A percentile compares a stretch with the other conserved stretches of the same genome.
Evolutionary conservation across 495 filamentous ascomycete species (phyloP).

Genomic region (Aspergillus baeticus): DNA sequence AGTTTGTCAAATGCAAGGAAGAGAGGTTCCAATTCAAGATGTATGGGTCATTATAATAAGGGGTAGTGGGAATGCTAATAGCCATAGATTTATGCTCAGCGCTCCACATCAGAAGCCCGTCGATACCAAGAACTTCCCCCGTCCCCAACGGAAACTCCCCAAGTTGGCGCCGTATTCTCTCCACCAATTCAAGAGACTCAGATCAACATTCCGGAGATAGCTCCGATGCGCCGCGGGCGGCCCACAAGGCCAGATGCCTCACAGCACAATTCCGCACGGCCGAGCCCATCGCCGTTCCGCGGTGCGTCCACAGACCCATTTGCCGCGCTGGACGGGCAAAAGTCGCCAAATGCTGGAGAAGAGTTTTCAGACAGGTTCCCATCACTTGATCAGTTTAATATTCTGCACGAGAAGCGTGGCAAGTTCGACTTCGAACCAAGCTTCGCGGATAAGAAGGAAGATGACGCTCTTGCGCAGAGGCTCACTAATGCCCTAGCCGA

Average conservation of each 20-base stretch:
- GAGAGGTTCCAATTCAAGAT: conserved; percentile 87
- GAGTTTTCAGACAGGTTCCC: conserved; percentile 86
- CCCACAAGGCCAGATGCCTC: conserved; percentile 56
- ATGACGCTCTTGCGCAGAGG: conserved; percentile 66
- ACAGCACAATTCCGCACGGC: conserved; percentile 48
- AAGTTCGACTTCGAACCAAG: conserved; percentile 84
- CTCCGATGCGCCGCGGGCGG: conserved; percentile 89
- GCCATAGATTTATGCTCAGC: conserved; percentile 77
- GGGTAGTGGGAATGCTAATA: background rate
- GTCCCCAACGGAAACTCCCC: conserved; percentile 53
- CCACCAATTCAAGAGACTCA: conserved; percentile 63
- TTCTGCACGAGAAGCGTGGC: conserved; percentile 79
- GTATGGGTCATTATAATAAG: conserved; percentile 49
- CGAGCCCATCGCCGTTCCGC: conserved; percentile 72
- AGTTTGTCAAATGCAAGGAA: conserved; percentile 83
- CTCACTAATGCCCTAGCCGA: conserved; percentile 86
- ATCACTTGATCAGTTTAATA: conserved; percentile 87
- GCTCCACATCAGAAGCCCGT: conserved; percentile 61
- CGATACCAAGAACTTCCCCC: conserved; percentile 62
- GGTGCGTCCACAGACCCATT: conserved; percentile 78
- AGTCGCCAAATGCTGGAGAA: conserved; percentile 55
- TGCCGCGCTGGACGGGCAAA: conserved; percentile 72
- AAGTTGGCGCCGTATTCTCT: conserved; percentile 69
- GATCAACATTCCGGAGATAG: conserved; percentile 76
- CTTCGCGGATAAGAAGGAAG: conserved; percentile 43